Percentiles rank a stretch among this genome's conserved stretches.
Conservation (phyloP, 495 filamentous ascomycete species). For the Podospora didyma region DNA sequence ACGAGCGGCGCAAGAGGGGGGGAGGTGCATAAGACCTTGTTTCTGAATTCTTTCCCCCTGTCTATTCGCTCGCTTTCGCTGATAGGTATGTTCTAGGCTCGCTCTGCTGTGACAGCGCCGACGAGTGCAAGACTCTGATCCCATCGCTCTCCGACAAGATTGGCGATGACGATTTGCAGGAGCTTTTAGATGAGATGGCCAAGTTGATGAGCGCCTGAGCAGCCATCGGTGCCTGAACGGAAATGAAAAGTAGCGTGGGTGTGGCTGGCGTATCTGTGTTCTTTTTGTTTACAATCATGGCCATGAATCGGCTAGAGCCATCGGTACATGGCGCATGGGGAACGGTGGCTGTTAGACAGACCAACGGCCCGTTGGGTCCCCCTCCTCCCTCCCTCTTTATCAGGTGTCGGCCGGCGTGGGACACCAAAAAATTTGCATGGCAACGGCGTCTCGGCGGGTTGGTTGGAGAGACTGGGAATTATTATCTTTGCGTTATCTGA, state of each 20-base stretch:
- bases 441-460: constrained; percentile 12
- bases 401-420: background rate
- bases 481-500: background rate
- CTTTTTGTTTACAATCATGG: background rate
- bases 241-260: background rate
- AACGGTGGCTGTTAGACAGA: background rate
- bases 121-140: constrained; percentile 95
- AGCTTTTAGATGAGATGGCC: constrained; percentile 83
- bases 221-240: background rate
- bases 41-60: too few relatives aligned
- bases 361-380: background rate
- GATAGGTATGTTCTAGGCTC: constrained; percentile 54
- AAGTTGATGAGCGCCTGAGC: constrained; percentile 49
- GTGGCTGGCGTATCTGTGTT: background rate
- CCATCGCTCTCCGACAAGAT: constrained; percentile 88
- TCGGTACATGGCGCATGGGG: too few relatives aligned
- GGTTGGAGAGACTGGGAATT: constrained; percentile 6
- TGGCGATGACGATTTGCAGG: constrained; percentile 77
- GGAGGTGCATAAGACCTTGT: too few relatives aligned
- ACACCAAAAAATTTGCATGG: constrained; percentile 14
- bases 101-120: constrained; percentile 83
- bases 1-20: too few relatives aligned
- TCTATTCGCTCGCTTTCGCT: too few relatives aligned
- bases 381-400: too few relatives aligned
- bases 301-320: background rate